Base-by-base conservation (phyloP, 2,329 filamentous ascomycete species). In the Pseudogymnoascus destructans region DNA sequence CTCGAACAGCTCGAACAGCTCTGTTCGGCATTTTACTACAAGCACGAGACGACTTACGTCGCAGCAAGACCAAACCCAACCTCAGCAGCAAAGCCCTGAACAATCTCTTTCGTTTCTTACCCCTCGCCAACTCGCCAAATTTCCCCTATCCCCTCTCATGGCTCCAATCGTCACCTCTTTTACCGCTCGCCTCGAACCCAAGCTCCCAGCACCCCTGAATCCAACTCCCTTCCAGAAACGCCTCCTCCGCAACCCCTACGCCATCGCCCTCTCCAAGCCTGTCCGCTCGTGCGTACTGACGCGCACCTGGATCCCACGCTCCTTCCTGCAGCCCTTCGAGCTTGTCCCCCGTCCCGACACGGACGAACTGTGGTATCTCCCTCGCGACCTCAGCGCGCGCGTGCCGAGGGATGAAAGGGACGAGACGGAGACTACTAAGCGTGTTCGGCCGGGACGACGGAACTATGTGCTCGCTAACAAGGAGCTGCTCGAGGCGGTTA, bases 301-400 rank as follows among this genome's bases (percentile, higher is more conserved):
- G 1, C 61, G 65, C 0, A 66, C 68, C 0, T 65, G 66, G 1
- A 69, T 88, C 5, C 86, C 86, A 1, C 70, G 69, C 11, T 81
- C 77, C 64, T 85, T 89, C 66, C 71, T 88, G 3, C 79, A 86
- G 58, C 73, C 79, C 30, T 82, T 89, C 60, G 75, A 77, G 25
- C 65, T 82, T 1, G 71, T 82, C 10, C 66, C 71, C 0, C 77
- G 86, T 58, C 82, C 83, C 0, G 70, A 74, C 8, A 80, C 78
- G 0, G 66, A 69, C 0, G 64, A 71, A 1, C 72, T 77, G 0
- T 87, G 80, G 79, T 79, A 77, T 67, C 72, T 82, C 13, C 84
- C 83, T 0, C 72, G 70, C 7, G 72, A 71, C 36, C 62, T 75
- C 11, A 62, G 57, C 27, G 27, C 30, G 66, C 69, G 1, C 66